Evolutionary conservation across 371 early-diverging fungal species (phyloP).

Genomic region (Lichtheimia hyalospora): DNA sequence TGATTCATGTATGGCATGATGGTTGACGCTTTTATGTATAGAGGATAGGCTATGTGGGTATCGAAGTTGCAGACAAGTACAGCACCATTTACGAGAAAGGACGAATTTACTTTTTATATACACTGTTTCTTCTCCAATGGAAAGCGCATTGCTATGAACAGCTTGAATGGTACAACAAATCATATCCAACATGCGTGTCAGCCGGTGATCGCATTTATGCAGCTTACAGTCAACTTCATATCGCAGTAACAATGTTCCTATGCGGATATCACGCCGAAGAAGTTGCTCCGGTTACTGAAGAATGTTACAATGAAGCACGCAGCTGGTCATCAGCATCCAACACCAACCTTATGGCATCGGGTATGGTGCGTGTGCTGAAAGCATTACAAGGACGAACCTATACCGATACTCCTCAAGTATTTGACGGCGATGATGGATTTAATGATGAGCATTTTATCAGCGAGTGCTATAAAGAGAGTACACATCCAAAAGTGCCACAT

Average conservation of each 20-base stretch:
- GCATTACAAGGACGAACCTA: conserved; percentile 43
- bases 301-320: conserved; percentile 35
- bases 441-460: conserved; percentile 36
- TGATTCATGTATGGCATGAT: background rate
- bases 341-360: conserved; percentile 31
- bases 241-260: conserved; percentile 20
- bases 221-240: conserved; percentile 30
- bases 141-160: conserved; percentile 29
- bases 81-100: conserved; percentile 36
- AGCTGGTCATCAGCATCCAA: conserved; percentile 34
- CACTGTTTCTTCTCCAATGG: conserved; percentile 29
- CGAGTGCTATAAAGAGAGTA: conserved; percentile 27
- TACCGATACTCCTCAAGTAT: conserved; percentile 21
- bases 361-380: conserved; percentile 38
- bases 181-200: conserved; percentile 13
- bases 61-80: conserved; percentile 23
- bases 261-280: conserved; percentile 22
- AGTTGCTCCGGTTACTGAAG: conserved; percentile 23
- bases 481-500: conserved; percentile 26
- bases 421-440: conserved; percentile 48
- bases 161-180: conserved; percentile 10
- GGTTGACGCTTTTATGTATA: background rate
- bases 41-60: conserved; percentile 35
- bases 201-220: conserved; percentile 46
- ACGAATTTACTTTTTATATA: conserved; percentile 28